Percentiles rank a stretch among this genome's conserved stretches.
Evolutionary conservation across 345 rosid species (phyloP).

Genomic region (Heritiera fomes): DNA sequence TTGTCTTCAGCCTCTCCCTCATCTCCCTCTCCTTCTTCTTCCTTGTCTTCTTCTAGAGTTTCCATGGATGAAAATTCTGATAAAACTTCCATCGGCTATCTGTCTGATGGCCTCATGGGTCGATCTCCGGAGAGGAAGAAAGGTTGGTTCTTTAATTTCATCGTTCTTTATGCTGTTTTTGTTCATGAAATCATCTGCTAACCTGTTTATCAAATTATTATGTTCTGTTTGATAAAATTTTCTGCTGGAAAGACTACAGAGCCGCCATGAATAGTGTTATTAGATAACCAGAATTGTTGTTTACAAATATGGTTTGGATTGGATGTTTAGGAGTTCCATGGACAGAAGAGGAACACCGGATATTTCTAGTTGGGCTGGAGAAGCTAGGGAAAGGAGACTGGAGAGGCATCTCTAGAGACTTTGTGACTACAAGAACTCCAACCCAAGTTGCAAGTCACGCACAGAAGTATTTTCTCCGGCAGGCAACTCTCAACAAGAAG

Average conservation of each 20-base stretch:
- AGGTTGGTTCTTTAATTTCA: constrained; percentile 30
- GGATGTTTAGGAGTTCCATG: constrained; percentile 55
- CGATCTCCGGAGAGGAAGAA: constrained; percentile 46
- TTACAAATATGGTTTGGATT: not conserved
- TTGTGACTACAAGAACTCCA: constrained; percentile 64
- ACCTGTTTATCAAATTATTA: not conserved
- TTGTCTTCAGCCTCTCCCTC: constrained; percentile 34
- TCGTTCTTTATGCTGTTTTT: not conserved
- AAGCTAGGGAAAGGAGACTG: constrained; percentile 73
- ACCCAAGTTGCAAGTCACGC: constrained; percentile 83
- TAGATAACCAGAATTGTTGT: not conserved
- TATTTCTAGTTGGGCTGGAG: constrained; percentile 54
- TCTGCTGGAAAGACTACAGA: too few species aligned
- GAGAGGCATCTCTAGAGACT: constrained; percentile 70
- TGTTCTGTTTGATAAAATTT: too few species aligned
- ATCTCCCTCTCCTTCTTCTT: constrained; percentile 25
- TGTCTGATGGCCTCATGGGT: constrained; percentile 44
- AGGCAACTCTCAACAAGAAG: constrained; percentile 47
- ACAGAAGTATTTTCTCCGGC: constrained; percentile 69
- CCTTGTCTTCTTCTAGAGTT: constrained; percentile 24
- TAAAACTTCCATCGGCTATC: constrained; percentile 38
- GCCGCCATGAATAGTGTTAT: too few species aligned
- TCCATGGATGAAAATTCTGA: constrained; percentile 36
- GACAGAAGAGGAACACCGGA: constrained; percentile 70
- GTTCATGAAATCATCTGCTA: not conserved